Percentiles rank a stretch among this genome's conserved stretches.
Evolutionary conservation across 805 yeast genomes (phyloP).

Genomic region (Saturnispora hagleri): DNA sequence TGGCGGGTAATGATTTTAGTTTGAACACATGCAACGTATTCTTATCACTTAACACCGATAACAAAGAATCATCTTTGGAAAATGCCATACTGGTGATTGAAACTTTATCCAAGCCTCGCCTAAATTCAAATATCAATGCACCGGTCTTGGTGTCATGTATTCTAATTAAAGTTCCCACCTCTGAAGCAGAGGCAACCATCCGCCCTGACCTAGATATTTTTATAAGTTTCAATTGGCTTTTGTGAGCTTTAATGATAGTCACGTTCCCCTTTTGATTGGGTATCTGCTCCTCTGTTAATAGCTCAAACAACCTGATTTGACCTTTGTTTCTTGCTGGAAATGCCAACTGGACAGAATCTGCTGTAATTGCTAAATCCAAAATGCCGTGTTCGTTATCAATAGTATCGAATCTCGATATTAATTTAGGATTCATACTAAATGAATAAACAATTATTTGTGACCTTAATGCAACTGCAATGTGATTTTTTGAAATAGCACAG

Average conservation of each 20-base stretch:
- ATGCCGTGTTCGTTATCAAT: constrained; percentile 52
- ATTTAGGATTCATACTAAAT: constrained; percentile 70
- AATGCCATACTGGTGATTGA: constrained; percentile 74
- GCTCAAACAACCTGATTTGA: constrained; percentile 72
- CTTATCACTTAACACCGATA: constrained; percentile 85
- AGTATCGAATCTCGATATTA: constrained; percentile 57
- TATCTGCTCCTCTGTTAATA: constrained; percentile 28
- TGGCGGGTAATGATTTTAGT: constrained; percentile 12
- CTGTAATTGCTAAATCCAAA: constrained; percentile 36
- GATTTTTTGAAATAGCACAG: constrained; percentile 63
- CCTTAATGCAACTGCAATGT: constrained; percentile 64
- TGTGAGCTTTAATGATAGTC: constrained; percentile 72
- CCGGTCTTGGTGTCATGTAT: constrained; percentile 64
- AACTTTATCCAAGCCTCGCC: constrained; percentile 87
- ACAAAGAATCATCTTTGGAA: constrained; percentile 61
- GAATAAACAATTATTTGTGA: constrained; percentile 67
- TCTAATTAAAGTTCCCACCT: constrained; percentile 72
- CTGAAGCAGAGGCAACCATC: constrained; percentile 72
- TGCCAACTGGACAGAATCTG: constrained; percentile 39
- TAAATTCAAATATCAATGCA: constrained; percentile 66
- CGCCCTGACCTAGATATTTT: constrained; percentile 56
- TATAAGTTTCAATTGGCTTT: constrained; percentile 51
- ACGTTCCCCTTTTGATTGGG: constrained; percentile 27
- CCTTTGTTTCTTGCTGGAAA: constrained; percentile 73
- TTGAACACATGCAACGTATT: constrained; percentile 82